Evolutionary conservation across 768 basidiomycete genomes (phyloP), one percentile per base, ranked within the genome.

Genomic region (Phylloporus sp.): DNA sequence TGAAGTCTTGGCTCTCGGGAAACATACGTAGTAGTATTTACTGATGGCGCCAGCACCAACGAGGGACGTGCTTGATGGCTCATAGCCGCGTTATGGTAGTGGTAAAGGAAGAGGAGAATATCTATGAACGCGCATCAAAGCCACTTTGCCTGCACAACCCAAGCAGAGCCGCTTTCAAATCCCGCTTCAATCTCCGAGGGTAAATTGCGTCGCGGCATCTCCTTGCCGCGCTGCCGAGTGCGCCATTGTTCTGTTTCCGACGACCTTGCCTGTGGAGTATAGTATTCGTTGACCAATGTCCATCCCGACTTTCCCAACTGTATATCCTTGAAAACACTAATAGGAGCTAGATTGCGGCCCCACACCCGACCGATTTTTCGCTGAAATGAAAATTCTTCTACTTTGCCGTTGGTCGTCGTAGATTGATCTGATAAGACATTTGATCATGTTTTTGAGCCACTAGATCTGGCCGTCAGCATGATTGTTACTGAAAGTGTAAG

Each of bases 1-100:
- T 13, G 23, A 11, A 47, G 24, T n/a, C 23, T n/a, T 9, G 49
- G 45, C 23, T 11, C 24, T 27, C 5, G 53, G 26, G 54, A 42
- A 43, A 76, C 83, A 42, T 73, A 91, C 90, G 82, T 90, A 31
- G 88, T 92, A 4, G 89, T 91, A 61, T 85, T 90, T 49, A 91
- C 84, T 20, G 90, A 88, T 34, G 90, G 90, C 60, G 85, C 84
- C 34, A 92, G 80, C 57, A 82, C 76, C 50, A 91, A 76, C 58
- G 76, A 74, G 22, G 90, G 89, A 50, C 86, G 81, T 65, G 76
- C 76, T 64, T 73, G 76, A 59, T 77, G 73, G 72, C 74, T 82
- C 85, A 86, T 88, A 63, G 70, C 73, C 71, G 61, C 44, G 55
- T 46, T 53, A 61, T 55, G 55, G 63, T 55, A 54, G 60, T 60